A percentile compares a stretch with the other conserved stretches of the same genome.
Conservation (phyloP, 805 yeast species). For the Grigorovia jiainica region DNA sequence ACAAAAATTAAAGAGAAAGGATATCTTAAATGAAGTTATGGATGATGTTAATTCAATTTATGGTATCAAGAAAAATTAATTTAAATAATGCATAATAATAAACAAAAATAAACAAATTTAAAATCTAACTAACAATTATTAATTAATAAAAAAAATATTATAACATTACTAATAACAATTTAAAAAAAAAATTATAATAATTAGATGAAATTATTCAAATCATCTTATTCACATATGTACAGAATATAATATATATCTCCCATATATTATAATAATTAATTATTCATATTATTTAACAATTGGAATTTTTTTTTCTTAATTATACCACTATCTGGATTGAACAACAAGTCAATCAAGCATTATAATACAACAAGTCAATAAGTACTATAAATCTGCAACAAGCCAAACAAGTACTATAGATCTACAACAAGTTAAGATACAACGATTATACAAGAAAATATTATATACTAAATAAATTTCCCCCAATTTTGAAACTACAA, state of each 20-base stretch:
- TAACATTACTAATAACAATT: too few species aligned
- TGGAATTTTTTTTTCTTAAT: too few species aligned
- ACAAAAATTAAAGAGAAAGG: slow-evolving; percentile 90
- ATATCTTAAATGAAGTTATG: slow-evolving; percentile 64
- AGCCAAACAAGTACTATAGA: too few species aligned
- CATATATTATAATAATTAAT: neutral
- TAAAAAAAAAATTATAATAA: too few species aligned
- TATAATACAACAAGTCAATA: too few species aligned
- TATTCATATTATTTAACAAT: neutral
- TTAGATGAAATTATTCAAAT: too few species aligned
- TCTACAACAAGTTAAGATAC: too few species aligned
- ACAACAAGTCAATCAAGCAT: too few species aligned
- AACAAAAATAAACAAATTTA: neutral
- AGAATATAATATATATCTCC: neutral
- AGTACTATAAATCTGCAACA: too few species aligned
- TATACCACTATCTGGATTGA: too few species aligned
- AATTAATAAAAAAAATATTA: neutral
- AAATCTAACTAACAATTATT: neutral
- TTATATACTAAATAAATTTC: slow-evolving; percentile 12
- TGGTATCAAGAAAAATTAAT: slow-evolving; percentile 18
- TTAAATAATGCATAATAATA: neutral
- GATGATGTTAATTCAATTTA: slow-evolving; percentile 62
- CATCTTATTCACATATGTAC: neutral
- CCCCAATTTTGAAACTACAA: slow-evolving; percentile 34
- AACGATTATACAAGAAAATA: too few species aligned